Conservation (phyloP, 2,329 filamentous ascomycete species). For the Penicillium occitanis region DNA sequence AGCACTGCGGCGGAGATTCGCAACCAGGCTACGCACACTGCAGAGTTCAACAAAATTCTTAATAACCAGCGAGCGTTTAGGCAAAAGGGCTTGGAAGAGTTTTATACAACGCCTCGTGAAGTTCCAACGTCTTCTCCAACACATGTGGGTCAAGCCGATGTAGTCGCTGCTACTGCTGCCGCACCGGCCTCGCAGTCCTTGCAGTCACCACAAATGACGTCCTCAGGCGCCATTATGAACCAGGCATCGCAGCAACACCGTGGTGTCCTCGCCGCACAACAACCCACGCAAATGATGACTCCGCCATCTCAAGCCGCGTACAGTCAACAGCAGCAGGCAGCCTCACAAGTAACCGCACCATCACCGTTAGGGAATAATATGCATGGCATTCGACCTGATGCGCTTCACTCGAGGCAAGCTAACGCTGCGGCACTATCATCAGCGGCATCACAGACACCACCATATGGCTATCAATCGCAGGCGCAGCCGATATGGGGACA, state of each 20-base stretch:
- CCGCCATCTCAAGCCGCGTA: constrained; percentile 57
- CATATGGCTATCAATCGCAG: constrained; percentile 59
- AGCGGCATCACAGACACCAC: constrained; percentile 46
- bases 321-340: constrained; percentile 68
- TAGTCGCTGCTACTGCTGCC: constrained; percentile 33
- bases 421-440: constrained; percentile 58
- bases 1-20: constrained; percentile 76
- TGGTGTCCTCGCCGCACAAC: constrained; percentile 34
- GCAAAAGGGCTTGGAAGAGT: constrained; percentile 72
- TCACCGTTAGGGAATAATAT: constrained; percentile 71
- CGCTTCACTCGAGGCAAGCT: constrained; percentile 67
- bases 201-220: constrained; percentile 40
- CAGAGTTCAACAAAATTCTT: constrained; percentile 84
- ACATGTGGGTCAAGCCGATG: constrained; percentile 29
- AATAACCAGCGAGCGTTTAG: constrained; percentile 78
- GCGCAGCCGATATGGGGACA: constrained; percentile 68
- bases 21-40: constrained; percentile 81
- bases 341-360: constrained; percentile 68
- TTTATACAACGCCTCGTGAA: constrained; percentile 83
- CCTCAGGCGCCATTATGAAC: constrained; percentile 25
- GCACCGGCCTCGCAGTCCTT: constrained; percentile 38
- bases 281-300: constrained; percentile 49
- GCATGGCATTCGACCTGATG: constrained; percentile 58
- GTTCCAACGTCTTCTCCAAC: constrained; percentile 57
- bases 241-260: constrained; percentile 31